Evolutionary conservation across 306 rosid genomes (phyloP).

Genomic region (Begonia peltatifolia): DNA sequence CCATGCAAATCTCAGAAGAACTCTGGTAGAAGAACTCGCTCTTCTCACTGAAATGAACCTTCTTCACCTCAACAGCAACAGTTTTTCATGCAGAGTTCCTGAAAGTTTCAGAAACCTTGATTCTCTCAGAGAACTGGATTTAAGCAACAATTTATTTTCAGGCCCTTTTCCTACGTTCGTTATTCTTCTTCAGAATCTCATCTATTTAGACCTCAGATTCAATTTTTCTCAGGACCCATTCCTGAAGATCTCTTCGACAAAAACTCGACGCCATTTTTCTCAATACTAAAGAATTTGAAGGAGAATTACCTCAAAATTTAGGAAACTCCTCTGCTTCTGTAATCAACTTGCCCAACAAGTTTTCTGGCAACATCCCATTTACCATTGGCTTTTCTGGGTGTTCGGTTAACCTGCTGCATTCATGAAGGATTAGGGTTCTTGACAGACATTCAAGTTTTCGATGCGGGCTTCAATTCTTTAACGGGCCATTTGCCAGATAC

Average conservation of each 20-base stretch:
- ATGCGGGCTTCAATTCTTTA: too few species aligned
- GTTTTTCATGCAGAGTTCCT: too few species aligned
- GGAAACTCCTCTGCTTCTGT: conserved; percentile 93
- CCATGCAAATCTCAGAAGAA: too few species aligned
- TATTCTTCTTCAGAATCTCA: conserved; percentile 46
- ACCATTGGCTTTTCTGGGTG: conserved; percentile 61
- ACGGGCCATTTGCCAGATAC: conserved; percentile 81
- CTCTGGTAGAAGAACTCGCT: too few species aligned
- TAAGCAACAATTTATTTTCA: too few species aligned
- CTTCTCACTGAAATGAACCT: too few species aligned
- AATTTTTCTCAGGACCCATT: conserved; percentile 55
- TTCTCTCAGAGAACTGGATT: too few species aligned
- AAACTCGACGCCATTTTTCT: conserved; percentile 67
- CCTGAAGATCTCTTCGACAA: conserved; percentile 57
- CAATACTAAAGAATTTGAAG: conserved; percentile 71
- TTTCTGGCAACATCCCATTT: conserved; percentile 56
- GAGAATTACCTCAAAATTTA: conserved; percentile 59
- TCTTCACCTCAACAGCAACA: too few species aligned
- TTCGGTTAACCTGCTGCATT: conserved; percentile 77
- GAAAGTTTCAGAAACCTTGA: too few species aligned
- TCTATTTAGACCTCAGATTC: conserved; percentile 87
- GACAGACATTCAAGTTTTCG: conserved; percentile 70
- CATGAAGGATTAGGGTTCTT: conserved; percentile 83
- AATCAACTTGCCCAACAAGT: conserved; percentile 67
- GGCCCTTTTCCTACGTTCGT: too few species aligned